Percentiles rank a stretch among this genome's conserved stretches.
These are phyloP conservation scores for Carex littledalei DNA, from an alignment of 176 grass and related monocot species.

Conservation along the genomic window DNA sequence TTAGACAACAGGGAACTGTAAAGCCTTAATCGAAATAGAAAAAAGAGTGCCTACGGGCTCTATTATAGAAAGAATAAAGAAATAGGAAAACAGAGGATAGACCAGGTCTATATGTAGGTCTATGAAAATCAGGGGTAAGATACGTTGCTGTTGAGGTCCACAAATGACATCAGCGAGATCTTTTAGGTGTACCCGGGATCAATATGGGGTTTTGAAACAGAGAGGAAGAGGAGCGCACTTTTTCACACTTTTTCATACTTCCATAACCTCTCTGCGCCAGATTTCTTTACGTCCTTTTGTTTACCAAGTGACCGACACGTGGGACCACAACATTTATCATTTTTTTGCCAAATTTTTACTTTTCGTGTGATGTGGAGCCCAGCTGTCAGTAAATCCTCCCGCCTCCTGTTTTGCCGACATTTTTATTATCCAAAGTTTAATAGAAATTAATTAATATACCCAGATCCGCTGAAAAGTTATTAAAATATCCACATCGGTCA, in stretches of 20 bases:
- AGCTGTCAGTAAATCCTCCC: neutral
- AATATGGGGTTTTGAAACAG: slow-evolving; percentile 16
- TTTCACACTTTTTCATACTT: neutral
- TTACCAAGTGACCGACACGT: neutral
- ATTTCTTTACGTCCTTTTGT: neutral
- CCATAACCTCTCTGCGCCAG: neutral
- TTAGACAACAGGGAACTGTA: neutral
- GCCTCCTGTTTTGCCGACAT: neutral
- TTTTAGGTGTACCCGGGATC: slow-evolving; percentile 16
- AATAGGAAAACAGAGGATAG: no score
- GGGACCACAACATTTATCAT: neutral
- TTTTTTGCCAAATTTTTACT: no score
- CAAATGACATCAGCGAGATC: slow-evolving; percentile 17
- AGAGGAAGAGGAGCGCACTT: neutral
- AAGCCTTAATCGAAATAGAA: neutral
- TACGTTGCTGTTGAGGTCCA: slow-evolving; percentile 18
- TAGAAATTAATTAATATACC: no score
- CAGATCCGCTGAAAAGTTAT: no score
- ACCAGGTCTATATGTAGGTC: neutral
- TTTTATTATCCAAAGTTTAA: no score
- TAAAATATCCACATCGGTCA: no score
- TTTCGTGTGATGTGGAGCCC: neutral
- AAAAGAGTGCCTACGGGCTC: no score
- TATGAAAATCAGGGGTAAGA: neutral
- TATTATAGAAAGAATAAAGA: no score